phyloP scores from a whole-genome alignment of 2,329 filamentous ascomycete species.

The Tolypocladium ophioglossoides region DNA sequence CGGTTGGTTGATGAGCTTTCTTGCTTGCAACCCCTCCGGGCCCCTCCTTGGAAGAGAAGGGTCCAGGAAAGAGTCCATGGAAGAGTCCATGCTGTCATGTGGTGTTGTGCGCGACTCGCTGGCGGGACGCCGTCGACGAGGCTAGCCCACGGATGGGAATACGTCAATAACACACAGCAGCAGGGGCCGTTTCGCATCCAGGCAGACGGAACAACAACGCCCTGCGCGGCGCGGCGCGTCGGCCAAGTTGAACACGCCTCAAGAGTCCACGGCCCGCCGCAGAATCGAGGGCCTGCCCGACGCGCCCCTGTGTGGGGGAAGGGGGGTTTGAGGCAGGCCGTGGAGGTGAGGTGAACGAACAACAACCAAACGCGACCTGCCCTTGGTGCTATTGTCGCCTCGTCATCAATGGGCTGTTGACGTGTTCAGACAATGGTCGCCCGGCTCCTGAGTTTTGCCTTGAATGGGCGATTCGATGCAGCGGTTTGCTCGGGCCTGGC shows the following conservation, averaged over 20 bases:
- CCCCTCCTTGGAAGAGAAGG: no score
- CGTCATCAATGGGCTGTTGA: not conserved
- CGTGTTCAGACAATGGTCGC: not conserved
- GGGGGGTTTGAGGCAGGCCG: not conserved
- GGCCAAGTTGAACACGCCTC: no score
- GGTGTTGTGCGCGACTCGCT: not conserved
- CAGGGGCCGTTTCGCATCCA: not conserved
- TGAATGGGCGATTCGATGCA: not conserved
- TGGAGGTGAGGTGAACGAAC: not conserved
- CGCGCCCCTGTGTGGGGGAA: not conserved
- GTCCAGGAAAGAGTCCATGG: not conserved
- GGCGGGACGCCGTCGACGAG: not conserved
- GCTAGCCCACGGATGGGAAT: not conserved
- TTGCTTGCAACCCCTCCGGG: not conserved
- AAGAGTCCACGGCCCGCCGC: no score
- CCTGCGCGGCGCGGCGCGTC: not conserved
- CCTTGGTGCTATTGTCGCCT: not conserved
- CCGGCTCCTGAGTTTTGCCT: not conserved
- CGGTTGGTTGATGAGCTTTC: not conserved
- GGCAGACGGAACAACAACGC: not conserved
- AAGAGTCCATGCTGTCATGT: not conserved
- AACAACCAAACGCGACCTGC: not conserved
- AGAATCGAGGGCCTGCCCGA: no score
- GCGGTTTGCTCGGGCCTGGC: not conserved
- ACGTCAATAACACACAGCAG: no score